phyloP scores from a whole-genome alignment of 805 yeast species.

The Nakazawaea wyomingensis region DNA sequence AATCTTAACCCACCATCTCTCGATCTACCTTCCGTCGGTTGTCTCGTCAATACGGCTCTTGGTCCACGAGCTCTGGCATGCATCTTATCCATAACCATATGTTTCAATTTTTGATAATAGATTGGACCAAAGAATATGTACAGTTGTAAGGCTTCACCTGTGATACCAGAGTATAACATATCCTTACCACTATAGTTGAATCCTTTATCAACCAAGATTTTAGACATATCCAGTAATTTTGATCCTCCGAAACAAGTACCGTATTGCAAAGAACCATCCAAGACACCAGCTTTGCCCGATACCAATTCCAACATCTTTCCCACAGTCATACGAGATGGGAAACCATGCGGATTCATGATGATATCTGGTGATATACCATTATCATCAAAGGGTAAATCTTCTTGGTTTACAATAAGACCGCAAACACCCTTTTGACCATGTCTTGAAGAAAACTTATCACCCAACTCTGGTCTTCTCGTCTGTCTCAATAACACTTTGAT shows the following conservation, averaged over 20 bases:
- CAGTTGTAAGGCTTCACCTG: constrained; percentile 96
- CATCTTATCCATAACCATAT: constrained; percentile 98
- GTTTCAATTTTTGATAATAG: constrained; percentile 95
- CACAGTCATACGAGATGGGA: constrained; percentile 99
- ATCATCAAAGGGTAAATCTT: constrained; percentile 93
- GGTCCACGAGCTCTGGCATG: constrained; percentile 99
- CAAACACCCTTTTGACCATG: constrained; percentile 99
- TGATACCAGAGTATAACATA: constrained; percentile 94
- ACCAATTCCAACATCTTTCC: constrained; percentile 97
- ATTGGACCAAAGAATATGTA: constrained; percentile 98
- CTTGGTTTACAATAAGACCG: constrained; percentile 96
- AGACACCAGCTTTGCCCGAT: constrained; percentile 96
- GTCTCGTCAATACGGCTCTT: constrained; percentile 94
- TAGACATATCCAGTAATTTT: constrained; percentile 91
- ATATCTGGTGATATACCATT: constrained; percentile 91
- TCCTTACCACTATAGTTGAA: constrained; percentile 95
- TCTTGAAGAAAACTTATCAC: constrained; percentile 95
- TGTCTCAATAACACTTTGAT: constrained; percentile 90
- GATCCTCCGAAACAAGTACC: constrained; percentile 99
- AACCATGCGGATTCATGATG: constrained; percentile 98
- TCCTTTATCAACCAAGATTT: constrained; percentile 84
- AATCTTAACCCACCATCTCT: constrained; percentile 98
- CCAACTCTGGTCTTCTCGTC: constrained; percentile 95
- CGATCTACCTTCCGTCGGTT: constrained; percentile 98
- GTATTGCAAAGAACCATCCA: constrained; percentile 85